Evolutionary conservation across 2,329 filamentous ascomycete genomes (phyloP).

Genomic region (Aspergillus tanneri): DNA sequence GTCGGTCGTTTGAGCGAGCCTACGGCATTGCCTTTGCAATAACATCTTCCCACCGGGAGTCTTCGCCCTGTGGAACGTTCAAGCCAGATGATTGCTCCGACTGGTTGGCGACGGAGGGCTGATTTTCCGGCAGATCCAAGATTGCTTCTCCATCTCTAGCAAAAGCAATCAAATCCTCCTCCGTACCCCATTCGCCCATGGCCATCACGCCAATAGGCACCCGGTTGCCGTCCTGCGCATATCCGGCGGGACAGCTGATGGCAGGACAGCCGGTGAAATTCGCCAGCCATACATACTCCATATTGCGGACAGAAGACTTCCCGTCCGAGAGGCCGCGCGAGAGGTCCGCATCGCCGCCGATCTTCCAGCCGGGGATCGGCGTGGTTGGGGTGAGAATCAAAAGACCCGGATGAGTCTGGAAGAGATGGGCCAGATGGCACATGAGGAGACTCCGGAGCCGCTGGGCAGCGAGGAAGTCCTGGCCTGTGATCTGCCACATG

Average conservation of each 20-base stretch:
- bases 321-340: constrained; percentile 67
- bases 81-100: constrained; percentile 21
- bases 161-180: constrained; percentile 54
- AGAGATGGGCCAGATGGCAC: constrained; percentile 72
- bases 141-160: constrained; percentile 53
- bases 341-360: constrained; percentile 59
- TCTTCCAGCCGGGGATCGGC: constrained; percentile 73
- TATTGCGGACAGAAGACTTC: constrained; percentile 70
- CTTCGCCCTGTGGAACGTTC: constrained; percentile 27
- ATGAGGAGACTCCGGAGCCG: constrained; percentile 74
- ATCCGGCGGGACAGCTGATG: constrained; percentile 72
- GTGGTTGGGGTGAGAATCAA: constrained; percentile 77
- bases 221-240: constrained; percentile 46
- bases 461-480: constrained; percentile 71
- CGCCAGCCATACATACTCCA: constrained; percentile 83
- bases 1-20: not conserved
- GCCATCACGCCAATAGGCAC: constrained; percentile 56
- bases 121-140: constrained; percentile 35
- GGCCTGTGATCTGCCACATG: constrained; percentile 62
- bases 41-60: constrained; percentile 40
- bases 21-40: constrained; percentile 27
- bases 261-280: constrained; percentile 80
- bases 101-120: constrained; percentile 5
- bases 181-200: constrained; percentile 56
- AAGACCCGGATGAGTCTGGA: constrained; percentile 68